Conservation (phyloP, 2,329 filamentous ascomycete species). For the Plenodomus tracheiphilus region DNA sequence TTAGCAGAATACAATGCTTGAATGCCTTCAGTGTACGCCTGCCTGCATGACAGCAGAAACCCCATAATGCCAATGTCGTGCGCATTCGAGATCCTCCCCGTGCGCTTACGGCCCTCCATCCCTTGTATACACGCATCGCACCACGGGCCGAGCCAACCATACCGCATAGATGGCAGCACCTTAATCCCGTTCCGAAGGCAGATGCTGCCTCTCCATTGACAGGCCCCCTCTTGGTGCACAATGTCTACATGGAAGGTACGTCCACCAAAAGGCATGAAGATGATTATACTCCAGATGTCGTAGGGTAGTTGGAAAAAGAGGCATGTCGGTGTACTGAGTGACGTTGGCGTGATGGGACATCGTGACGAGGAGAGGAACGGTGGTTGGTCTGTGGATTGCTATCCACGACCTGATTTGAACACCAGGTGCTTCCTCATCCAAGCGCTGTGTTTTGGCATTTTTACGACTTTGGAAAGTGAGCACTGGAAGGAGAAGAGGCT, state of each 20-base stretch:
- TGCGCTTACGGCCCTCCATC: neutral
- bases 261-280: slow-evolving; percentile 3
- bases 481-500: too few relatives aligned
- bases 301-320: slow-evolving; percentile 10
- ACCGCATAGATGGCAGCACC: neutral
- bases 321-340: slow-evolving; percentile 1
- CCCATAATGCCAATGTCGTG: slow-evolving; percentile 8
- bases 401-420: neutral
- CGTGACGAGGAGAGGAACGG: slow-evolving; percentile 5
- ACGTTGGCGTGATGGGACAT: slow-evolving; percentile 5
- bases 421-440: slow-evolving; percentile 1
- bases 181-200: neutral
- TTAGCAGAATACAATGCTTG: slow-evolving; percentile 11
- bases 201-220: slow-evolving; percentile 7
- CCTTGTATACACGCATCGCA: neutral
- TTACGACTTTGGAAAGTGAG: neutral
- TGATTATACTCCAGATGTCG: slow-evolving; percentile 7
- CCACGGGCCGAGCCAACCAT: neutral
- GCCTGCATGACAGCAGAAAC: slow-evolving; percentile 12
- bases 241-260: slow-evolving; percentile 10
- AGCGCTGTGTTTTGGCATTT: neutral
- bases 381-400: neutral
- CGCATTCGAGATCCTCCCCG: neutral
- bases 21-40: slow-evolving; percentile 16
- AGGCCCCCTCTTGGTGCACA: neutral